Evolutionary conservation across 192 early-diverging fungal genomes (phyloP).

Genomic region (Backusella morwellensis): DNA sequence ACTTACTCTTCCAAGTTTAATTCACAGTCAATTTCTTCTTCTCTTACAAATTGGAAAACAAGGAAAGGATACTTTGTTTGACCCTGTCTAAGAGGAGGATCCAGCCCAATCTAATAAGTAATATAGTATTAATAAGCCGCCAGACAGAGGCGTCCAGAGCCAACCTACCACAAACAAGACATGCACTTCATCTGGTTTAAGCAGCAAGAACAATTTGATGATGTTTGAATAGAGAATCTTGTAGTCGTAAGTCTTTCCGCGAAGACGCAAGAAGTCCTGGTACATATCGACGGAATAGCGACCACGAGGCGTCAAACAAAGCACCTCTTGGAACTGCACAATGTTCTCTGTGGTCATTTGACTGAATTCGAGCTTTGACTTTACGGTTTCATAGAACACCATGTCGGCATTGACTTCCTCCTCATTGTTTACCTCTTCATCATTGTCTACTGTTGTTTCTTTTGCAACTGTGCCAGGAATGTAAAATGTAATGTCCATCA

Average conservation of each 20-base stretch:
- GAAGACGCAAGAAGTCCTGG: conserved; percentile 85
- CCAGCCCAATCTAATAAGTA: conserved; percentile 66
- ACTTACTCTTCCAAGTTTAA: conserved; percentile 76
- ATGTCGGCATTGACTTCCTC: conserved; percentile 64
- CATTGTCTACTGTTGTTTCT: conserved; percentile 46
- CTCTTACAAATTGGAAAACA: conserved; percentile 94
- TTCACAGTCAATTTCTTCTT: conserved; percentile 84
- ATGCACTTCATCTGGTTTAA: conserved; percentile 92
- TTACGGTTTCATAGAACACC: conserved; percentile 89
- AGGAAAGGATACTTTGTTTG: conserved; percentile 94
- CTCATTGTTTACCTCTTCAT: conserved; percentile 51
- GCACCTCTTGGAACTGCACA: conserved; percentile 82
- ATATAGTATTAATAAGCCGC: background rate
- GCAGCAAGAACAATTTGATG: conserved; percentile 81
- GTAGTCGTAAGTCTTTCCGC: conserved; percentile 98
- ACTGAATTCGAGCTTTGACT: conserved; percentile 87
- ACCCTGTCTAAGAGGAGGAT: conserved; percentile 96
- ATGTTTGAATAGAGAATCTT: conserved; percentile 89
- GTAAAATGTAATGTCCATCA: conserved; percentile 16
- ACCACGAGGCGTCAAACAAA: conserved; percentile 93
- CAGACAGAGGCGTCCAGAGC: background rate
- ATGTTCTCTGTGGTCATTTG: conserved; percentile 85
- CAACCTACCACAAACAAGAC: conserved; percentile 75
- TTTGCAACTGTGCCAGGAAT: conserved; percentile 28
- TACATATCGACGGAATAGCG: conserved; percentile 96